A percentile compares a stretch with the other conserved stretches of the same genome.
Evolutionary conservation across 176 grass and related monocot species (phyloP).

Genomic region (Carex pumila): DNA sequence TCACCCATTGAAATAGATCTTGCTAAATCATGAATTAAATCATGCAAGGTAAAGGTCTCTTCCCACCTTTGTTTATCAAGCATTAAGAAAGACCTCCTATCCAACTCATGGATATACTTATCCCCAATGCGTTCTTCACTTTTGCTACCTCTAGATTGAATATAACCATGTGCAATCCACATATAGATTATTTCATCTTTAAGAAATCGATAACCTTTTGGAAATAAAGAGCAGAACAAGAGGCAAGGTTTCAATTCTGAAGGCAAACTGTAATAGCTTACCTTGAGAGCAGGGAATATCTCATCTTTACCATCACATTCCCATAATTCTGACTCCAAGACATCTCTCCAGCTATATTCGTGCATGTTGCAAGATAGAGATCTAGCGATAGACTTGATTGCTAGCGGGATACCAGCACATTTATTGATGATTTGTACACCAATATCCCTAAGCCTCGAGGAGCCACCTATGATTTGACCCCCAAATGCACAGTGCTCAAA

Average conservation of each 20-base stretch:
- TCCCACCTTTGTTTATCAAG: neutral
- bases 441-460: neutral
- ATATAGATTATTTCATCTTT: slow-evolving; percentile 28
- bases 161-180: slow-evolving; percentile 46
- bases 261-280: slow-evolving; percentile 33
- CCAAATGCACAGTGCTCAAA: slow-evolving; percentile 36
- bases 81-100: slow-evolving; percentile 27
- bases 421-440: slow-evolving; percentile 25
- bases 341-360: slow-evolving; percentile 24
- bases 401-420: slow-evolving; percentile 36
- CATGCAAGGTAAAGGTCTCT: slow-evolving; percentile 21
- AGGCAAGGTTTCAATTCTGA: slow-evolving; percentile 33
- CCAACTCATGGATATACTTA: slow-evolving; percentile 29
- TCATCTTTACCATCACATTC: slow-evolving; percentile 16
- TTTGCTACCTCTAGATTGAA: neutral
- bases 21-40: slow-evolving; percentile 38
- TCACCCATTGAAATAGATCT: slow-evolving; percentile 15
- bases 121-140: slow-evolving; percentile 13
- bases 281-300: slow-evolving; percentile 27
- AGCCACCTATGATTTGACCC: neutral
- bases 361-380: slow-evolving; percentile 2
- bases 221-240: slow-evolving; percentile 28
- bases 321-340: slow-evolving; percentile 40
- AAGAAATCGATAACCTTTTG: slow-evolving; percentile 21
- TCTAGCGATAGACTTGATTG: slow-evolving; percentile 29